Base-by-base conservation (phyloP, 2,329 filamentous ascomycete species). In the Colletotrichum lentis region DNA sequence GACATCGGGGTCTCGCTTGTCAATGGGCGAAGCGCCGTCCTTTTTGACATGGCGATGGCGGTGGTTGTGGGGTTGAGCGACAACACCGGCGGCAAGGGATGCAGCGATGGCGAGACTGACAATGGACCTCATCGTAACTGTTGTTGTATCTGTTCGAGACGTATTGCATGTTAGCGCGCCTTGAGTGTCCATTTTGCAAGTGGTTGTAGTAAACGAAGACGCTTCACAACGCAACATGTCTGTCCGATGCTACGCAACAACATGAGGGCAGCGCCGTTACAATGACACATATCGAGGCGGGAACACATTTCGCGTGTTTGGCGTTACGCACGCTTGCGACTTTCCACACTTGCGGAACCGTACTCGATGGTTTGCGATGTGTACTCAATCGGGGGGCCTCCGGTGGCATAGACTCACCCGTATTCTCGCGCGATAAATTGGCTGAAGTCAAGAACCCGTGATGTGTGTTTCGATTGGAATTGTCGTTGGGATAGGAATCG, bases 31-130 rank as follows among this genome's bases (percentile, higher is more conserved):
- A 43, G 80, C 76, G 41, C 73, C 79, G 68, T 86, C 83, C 80
- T 86, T 87, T 71, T 81, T 85, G 73, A 82, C 84, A 76, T 89
- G 88, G 73, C 83, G 78, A 71, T 87, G 88, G 68, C 84, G 83
- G 76, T 90, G 88, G 69, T 81, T 79, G 76, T 91, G 88, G 52
- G 81, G 79, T 74, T 88, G 85, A 37, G 90, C 90, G 58, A 83
- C 82, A 65, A 81, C 85, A 62, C 85, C 79, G 52, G 80, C 80
- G 69, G 83, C 84, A 62, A 87, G 73, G 47, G 84, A 81, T 66
- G 84, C 86, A 79, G 84, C 83, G 67, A 87, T 75, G 75, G 85
- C 82, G 71, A 84, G 77, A 65, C 81, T 80, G 72, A 84, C 71
- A 69, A 85, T 73, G 64, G 79, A 79, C 81, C 84, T 86, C 85